phyloP scores from a whole-genome alignment of 257 asterid genomes.

The Verbena officinalis region DNA sequence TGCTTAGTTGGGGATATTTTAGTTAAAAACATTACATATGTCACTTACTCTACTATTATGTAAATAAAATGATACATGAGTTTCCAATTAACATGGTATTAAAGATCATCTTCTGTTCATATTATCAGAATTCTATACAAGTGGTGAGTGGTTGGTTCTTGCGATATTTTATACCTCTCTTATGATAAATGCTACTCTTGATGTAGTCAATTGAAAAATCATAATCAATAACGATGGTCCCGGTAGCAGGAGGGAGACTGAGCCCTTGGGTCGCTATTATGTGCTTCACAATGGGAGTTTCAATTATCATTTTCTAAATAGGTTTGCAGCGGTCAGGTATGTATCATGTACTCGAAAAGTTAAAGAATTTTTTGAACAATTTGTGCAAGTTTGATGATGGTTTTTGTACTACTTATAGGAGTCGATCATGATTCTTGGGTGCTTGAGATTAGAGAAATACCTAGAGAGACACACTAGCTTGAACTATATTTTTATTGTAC shows the following conservation, averaged over 20 bases:
- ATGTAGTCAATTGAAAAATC: conserved; percentile 14
- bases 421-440: conserved; percentile 2
- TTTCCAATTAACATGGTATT: too few relatives aligned
- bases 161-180: not conserved
- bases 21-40: too few relatives aligned
- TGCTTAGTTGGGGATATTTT: too few relatives aligned
- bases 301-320: conserved; percentile 79
- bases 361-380: conserved; percentile 3
- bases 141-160: not conserved
- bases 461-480: too few relatives aligned
- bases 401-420: conserved; percentile 9
- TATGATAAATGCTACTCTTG: not conserved
- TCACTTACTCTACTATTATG: too few relatives aligned
- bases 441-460: too few relatives aligned
- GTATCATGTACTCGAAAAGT: conserved; percentile 18
- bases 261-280: conserved; percentile 95
- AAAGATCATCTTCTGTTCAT: too few relatives aligned
- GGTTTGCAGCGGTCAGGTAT: too few relatives aligned
- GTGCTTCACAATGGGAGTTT: conserved; percentile 83
- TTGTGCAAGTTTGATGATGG: conserved; percentile 1
- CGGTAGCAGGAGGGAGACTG: conserved; percentile 73
- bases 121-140: too few relatives aligned
- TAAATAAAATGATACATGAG: too few relatives aligned
- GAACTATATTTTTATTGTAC: too few relatives aligned
- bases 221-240: conserved; percentile 16